Conservation (phyloP, 176 grass and related monocot genomes). For the Puya raimondii region DNA sequence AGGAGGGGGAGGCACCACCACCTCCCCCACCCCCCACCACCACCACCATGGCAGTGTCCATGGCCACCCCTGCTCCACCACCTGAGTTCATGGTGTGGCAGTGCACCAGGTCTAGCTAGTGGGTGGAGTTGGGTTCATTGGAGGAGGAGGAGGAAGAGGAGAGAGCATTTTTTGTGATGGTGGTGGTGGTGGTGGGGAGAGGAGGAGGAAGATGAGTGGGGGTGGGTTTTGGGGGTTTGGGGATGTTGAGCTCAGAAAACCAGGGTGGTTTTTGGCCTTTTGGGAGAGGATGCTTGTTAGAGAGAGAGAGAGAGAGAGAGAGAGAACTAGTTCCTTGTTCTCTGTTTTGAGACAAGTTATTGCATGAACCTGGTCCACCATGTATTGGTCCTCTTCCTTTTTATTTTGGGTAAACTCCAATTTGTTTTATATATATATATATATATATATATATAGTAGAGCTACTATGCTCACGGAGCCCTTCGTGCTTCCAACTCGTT, state of each 20-base stretch:
- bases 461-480: too few species aligned
- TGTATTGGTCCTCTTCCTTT: too few species aligned
- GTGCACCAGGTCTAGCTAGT: too few species aligned
- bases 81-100: too few species aligned
- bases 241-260: conserved; percentile 14
- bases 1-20: background rate
- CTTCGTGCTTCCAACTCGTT: too few species aligned
- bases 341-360: too few species aligned
- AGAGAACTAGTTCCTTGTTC: background rate
- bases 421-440: too few species aligned
- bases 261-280: background rate
- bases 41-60: conserved; percentile 24
- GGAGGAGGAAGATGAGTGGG: background rate
- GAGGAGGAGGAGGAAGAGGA: conserved; percentile 39
- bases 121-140: conserved; percentile 18
- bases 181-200: conserved; percentile 40
- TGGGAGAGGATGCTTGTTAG: conserved; percentile 12
- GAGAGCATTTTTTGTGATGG: conserved; percentile 40
- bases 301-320: background rate
- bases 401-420: too few species aligned
- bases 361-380: too few species aligned
- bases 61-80: background rate
- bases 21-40: too few species aligned
- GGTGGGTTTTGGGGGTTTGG: background rate
- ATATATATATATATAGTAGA: too few species aligned